Evolutionary conservation across 768 basidiomycete species (phyloP), one percentile per base, ranked within the genome.

Genomic region (Mrakia gelida): DNA sequence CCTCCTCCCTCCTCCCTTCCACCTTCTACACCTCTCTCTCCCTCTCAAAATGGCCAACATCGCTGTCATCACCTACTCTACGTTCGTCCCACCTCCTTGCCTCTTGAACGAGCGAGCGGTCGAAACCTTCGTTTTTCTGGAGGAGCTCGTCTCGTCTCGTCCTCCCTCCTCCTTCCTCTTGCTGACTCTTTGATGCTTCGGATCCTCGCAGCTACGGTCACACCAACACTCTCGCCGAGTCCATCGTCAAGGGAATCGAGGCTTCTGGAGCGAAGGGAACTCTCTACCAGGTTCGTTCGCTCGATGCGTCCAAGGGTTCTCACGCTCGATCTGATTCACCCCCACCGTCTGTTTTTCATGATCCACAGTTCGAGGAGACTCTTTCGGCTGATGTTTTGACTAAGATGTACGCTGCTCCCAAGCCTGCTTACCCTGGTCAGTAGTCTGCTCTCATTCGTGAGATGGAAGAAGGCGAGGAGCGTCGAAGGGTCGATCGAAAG

Each of bases 141-240:
- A 11, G 34, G 23, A 18, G 26, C 28, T 65, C 30, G 28, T 6
- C n/a, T n/a, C n/a, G n/a, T n/a, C n/a, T n/a, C 18, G 38, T 38
- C 38, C 38, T 38, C 65, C 5, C 9, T 7, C 18, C 16, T 41
- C 65, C 8, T 38, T 38, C 34, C n/a, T n/a, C 15, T 67, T 23
- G 23, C 32, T 63, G 28, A 63, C 65, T 21, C 65, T 21, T 9
- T 16, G 9, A 3, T 26, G 26, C 5, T 45, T n/a, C 26, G 21
- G 1, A 26, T 59, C 52, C 9, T 2, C 2, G 1, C 59, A 59
- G 41, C 34, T 70, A 70, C 21, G 67, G 67, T 8, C 67, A 70
- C 67, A 43, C 67, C 67, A 41, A 41, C 67, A 45, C 67, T 7
- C 67, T 70, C 67, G 67, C 67, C 67, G 67, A 70, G 67, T 70